Evolutionary conservation across 139 green algal species (phyloP).

Genomic region (Chlorella sp.): DNA sequence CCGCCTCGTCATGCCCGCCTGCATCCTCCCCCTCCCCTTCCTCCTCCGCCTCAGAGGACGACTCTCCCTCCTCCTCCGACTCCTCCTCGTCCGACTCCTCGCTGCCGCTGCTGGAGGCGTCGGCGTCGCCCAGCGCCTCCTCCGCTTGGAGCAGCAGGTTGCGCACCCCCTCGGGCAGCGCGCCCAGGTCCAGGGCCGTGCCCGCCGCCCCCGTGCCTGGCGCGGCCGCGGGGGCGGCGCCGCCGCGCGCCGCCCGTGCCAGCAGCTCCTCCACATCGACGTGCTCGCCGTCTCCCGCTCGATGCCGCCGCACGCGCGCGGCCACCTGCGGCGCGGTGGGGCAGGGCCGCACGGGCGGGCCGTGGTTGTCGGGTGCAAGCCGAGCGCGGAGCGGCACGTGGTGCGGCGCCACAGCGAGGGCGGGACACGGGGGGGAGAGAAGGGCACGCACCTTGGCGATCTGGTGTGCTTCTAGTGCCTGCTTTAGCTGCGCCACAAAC

Average conservation of each 20-base stretch:
- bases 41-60: not conserved
- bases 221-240: not conserved
- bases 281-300: not conserved
- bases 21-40: not conserved
- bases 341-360: too few species aligned
- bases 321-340: too few species aligned
- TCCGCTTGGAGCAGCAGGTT: slow-evolving; percentile 17
- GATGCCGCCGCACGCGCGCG: slow-evolving; percentile 45
- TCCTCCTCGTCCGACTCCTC: slow-evolving; percentile 21
- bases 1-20: too few species aligned
- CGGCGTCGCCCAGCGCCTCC: not conserved
- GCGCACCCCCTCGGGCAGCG: slow-evolving; percentile 18
- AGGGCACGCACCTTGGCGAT: slow-evolving; percentile 47
- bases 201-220: not conserved
- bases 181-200: slow-evolving; percentile 15
- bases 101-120: not conserved
- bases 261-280: too few species aligned
- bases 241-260: too few species aligned
- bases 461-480: slow-evolving; percentile 59
- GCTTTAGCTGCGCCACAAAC: slow-evolving; percentile 49
- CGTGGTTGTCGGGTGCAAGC: too few species aligned
- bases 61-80: slow-evolving; percentile 1
- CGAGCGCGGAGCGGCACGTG: too few species aligned
- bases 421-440: too few species aligned
- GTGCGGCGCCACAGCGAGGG: too few species aligned